Evolutionary conservation across 176 grass and related monocot species (phyloP), one percentile per base, ranked within the genome.

Genomic region (Phragmites australis): DNA sequence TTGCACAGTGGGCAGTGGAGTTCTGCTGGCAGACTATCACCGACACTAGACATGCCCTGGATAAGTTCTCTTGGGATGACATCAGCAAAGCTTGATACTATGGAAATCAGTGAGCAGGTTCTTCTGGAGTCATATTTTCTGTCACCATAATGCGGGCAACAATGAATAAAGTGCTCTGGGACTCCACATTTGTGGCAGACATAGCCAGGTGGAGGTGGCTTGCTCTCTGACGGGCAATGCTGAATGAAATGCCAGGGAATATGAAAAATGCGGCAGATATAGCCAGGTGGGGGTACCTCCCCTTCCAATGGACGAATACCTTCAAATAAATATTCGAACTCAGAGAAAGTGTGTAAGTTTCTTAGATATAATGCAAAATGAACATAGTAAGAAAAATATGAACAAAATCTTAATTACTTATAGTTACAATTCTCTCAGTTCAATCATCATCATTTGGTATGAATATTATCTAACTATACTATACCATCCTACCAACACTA

Each of bases 91-190:
- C 69, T 56, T 42, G 80, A 83, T 25, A 78, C 29, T 16, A 65
- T 30, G 4, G 81, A 68, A 2, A 68, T 75, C 61, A 75, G 16
- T 37, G 74, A 19, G 39, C 34, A 26, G 31, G 30, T 15, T 49
- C 65, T 88, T 77, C 65, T 88, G 30, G 71, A 39, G 21, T 78
- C 66, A 83, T 54, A 83, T n/a, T 46, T 56, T 8, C 43, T 48
- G 65, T 83, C 48, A 14, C 79, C 80, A n/a, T 88, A 72, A 10
- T 81, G 83, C 37, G 86, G 86, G 66, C 79, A 78, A 46, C 44
- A 67, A 39, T 88, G 64, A 78, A 88, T 83, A 72, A 72, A 83
- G 41, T 88, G 86, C 5, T 79, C 79, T 78, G 74, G 74, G n/a
- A 79, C 54, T 26, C 77, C 75, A 32, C 86, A 88, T 83, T 68